Evolutionary conservation across 179 eudicot genomes (phyloP).

Genomic region (Camellia oleifera): DNA sequence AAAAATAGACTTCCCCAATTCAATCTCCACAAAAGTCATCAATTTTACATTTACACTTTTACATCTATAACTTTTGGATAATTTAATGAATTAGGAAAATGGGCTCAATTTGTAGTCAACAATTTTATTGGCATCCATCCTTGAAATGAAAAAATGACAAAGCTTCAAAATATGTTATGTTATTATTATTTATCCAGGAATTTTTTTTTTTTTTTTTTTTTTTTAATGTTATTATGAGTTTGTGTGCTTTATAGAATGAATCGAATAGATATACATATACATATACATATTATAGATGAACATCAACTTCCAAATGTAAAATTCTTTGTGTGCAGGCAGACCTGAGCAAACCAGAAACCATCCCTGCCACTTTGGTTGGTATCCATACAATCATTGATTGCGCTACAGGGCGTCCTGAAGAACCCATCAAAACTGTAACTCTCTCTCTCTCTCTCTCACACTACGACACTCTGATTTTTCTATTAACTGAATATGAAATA

Average conservation of each 20-base stretch:
- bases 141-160: no score
- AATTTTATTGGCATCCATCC: no score
- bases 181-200: no score
- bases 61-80: no score
- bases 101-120: no score
- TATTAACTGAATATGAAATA: background rate
- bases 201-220: no score
- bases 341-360: conserved; percentile 89
- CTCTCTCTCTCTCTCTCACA: background rate
- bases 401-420: conserved; percentile 99
- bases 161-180: no score
- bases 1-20: background rate
- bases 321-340: conserved; percentile 67
- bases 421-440: conserved; percentile 91
- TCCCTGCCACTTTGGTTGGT: conserved; percentile 96
- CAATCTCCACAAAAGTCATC: background rate
- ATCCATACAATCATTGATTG: conserved; percentile 92
- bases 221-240: no score
- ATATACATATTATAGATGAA: background rate
- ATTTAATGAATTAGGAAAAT: no score
- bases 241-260: no score
- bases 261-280: background rate
- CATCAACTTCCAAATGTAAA: conserved; percentile 7
- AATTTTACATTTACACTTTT: background rate
- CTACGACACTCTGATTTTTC: background rate